Conservation (phyloP, 192 early-diverging fungal genomes). For the Backusella macrospora region DNA sequence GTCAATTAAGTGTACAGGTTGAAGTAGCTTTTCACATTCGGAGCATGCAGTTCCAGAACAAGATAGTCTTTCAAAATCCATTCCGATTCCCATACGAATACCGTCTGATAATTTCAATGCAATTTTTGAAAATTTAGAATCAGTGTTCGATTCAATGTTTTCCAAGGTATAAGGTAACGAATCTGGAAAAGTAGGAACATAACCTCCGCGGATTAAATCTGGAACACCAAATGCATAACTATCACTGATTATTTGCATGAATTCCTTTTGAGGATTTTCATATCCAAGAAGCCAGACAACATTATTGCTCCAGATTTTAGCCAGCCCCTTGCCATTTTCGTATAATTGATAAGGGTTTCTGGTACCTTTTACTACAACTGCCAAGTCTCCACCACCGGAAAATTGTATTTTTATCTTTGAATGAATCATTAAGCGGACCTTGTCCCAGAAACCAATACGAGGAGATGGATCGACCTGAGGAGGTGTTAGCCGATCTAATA, state of each 20-base stretch:
- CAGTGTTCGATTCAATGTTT: background rate
- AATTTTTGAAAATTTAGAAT: conserved; percentile 27
- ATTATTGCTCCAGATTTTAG: conserved; percentile 35
- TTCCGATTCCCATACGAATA: conserved; percentile 40
- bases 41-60: background rate
- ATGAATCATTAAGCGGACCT: conserved; percentile 39
- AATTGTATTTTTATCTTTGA: conserved; percentile 25
- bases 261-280: conserved; percentile 38
- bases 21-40: background rate
- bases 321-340: conserved; percentile 32
- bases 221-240: conserved; percentile 41
- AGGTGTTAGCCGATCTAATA: conserved; percentile 36
- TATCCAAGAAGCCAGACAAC: conserved; percentile 37
- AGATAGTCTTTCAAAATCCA: conserved; percentile 37
- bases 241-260: conserved; percentile 40
- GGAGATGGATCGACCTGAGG: conserved; percentile 37
- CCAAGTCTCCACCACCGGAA: conserved; percentile 30
- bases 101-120: conserved; percentile 35
- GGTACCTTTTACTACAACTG: conserved; percentile 37
- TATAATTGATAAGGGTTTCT: conserved; percentile 38
- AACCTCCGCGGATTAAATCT: conserved; percentile 23
- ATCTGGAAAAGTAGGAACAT: background rate
- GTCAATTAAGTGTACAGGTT: background rate
- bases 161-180: background rate
- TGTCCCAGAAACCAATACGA: conserved; percentile 41